Conservation (phyloP, 306 rosid genomes). For the Vigna nakashimae region DNA sequence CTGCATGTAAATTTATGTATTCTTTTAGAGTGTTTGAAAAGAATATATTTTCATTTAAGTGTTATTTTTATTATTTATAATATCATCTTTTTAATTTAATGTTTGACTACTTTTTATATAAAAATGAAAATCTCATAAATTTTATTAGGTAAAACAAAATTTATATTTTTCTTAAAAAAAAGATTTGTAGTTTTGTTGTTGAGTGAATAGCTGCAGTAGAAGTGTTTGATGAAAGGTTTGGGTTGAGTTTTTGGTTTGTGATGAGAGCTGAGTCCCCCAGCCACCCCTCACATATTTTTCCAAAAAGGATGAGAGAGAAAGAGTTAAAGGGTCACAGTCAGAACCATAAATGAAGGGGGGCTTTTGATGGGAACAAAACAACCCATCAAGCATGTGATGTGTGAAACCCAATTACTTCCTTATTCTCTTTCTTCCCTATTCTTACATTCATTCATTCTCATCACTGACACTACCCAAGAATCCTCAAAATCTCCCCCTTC, state of each 20-base stretch:
- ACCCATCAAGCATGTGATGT: constrained; percentile 49
- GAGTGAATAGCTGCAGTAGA: background rate
- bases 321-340: constrained; percentile 47
- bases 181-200: background rate
- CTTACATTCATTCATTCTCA: background rate
- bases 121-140: no score
- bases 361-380: constrained; percentile 39
- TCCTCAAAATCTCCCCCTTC: background rate
- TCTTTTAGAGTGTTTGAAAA: no score
- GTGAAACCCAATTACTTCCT: constrained; percentile 38
- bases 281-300: background rate
- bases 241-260: background rate
- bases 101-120: no score
- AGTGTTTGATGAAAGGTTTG: background rate
- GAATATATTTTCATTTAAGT: no score
- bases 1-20: background rate
- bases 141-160: no score
- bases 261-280: background rate
- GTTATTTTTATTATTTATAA: no score
- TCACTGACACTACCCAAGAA: background rate
- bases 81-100: no score
- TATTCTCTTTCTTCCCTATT: background rate
- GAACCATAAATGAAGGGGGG: constrained; percentile 53
- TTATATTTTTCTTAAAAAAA: no score
- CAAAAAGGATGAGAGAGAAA: background rate